phyloP scores from a whole-genome alignment of 2,329 filamentous ascomycete species.

The Cordyceps militaris region DNA sequence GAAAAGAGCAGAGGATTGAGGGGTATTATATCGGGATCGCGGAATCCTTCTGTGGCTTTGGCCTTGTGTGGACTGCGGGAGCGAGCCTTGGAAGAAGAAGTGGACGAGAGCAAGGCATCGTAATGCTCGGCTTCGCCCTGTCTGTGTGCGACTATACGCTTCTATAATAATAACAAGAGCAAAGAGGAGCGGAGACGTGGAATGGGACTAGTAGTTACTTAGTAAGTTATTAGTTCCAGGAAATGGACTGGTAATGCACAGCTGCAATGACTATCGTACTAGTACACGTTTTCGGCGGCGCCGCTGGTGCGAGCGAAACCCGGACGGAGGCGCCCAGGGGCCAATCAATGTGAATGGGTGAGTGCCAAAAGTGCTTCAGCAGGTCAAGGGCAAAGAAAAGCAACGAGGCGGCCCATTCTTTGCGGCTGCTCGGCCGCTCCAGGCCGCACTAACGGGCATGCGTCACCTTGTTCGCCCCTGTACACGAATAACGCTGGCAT shows the following conservation, averaged over 20 bases:
- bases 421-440: background rate
- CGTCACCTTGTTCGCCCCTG: constrained; percentile 5
- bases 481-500: no score
- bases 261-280: no score
- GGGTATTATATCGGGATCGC: background rate
- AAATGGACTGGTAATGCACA: no score
- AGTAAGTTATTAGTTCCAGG: no score
- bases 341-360: background rate
- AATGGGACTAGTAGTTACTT: background rate
- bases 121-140: no score
- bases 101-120: background rate
- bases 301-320: no score
- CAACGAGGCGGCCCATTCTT: background rate
- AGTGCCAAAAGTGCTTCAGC: background rate
- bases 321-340: no score
- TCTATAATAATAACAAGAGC: background rate
- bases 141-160: background rate
- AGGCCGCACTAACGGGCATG: background rate
- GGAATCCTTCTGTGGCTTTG: background rate
- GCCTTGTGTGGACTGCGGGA: background rate
- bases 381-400: background rate
- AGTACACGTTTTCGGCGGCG: no score
- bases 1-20: background rate
- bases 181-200: background rate
- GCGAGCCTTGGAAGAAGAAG: background rate